Evolutionary conservation across 768 basidiomycete species (phyloP).

Genomic region (Podaxis pistillaris): DNA sequence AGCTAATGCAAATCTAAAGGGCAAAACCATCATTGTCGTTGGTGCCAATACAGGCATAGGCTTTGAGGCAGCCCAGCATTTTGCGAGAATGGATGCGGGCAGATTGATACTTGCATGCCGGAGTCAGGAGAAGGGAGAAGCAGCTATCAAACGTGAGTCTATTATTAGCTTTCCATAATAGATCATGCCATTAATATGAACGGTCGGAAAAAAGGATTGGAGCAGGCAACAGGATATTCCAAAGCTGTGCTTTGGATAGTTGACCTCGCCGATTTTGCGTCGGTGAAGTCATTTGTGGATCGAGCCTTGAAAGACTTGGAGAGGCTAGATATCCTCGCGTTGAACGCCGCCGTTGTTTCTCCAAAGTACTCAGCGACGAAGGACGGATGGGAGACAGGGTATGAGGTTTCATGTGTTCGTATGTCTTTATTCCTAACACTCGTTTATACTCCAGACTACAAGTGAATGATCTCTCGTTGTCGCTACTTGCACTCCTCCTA

Average conservation of each 20-base stretch:
- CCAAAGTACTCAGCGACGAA: too few relatives aligned
- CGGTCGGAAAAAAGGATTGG: conserved; percentile 18
- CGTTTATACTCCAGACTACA: conserved; percentile 33
- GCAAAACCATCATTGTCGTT: conserved; percentile 48
- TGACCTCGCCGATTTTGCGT: conserved; percentile 37
- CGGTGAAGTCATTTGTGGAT: conserved; percentile 35
- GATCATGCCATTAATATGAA: neutral
- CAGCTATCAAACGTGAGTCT: conserved; percentile 32
- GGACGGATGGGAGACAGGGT: too few relatives aligned
- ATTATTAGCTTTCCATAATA: too few relatives aligned
- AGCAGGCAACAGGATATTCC: conserved; percentile 29
- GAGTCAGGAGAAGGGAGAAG: conserved; percentile 29
- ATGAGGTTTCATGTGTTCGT: too few relatives aligned
- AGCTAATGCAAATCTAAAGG: conserved; percentile 33
- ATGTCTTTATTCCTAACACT: too few relatives aligned
- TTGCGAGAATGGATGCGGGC: conserved; percentile 41
- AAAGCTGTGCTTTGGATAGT: conserved; percentile 35
- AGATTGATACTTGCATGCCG: conserved; percentile 38
- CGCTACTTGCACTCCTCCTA: conserved; percentile 35
- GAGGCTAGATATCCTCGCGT: conserved; percentile 41
- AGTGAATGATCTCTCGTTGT: conserved; percentile 39
- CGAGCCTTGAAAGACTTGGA: conserved; percentile 29
- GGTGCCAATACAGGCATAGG: conserved; percentile 52
- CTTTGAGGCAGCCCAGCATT: conserved; percentile 44
- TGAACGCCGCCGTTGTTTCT: conserved; percentile 36